Evolutionary conservation across 192 early-diverging fungal genomes (phyloP).

Genomic region (Glomus cerebriforme): DNA sequence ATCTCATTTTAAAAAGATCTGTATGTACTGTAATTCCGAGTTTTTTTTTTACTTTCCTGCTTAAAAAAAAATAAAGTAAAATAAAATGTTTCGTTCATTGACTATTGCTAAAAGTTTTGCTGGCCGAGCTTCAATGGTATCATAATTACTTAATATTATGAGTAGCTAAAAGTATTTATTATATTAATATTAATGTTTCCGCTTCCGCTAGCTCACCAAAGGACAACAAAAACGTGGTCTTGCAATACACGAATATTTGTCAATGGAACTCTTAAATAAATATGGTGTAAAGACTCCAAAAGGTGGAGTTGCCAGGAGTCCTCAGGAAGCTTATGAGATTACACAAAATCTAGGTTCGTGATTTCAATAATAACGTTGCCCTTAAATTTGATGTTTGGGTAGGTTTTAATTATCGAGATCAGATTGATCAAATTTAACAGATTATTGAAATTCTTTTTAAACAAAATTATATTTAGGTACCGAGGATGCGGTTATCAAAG

Average conservation of each 20-base stretch:
- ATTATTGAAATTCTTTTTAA: background rate
- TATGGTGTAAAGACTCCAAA: conserved; percentile 92
- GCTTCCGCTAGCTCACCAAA: conserved; percentile 30
- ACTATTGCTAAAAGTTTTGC: background rate
- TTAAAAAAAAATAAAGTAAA: too few species aligned
- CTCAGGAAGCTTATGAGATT: conserved; percentile 84
- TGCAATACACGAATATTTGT: conserved; percentile 97
- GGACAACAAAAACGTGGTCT: conserved; percentile 81
- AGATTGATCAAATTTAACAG: background rate
- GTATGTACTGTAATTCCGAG: too few species aligned
- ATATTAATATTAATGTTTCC: background rate
- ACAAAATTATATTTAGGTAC: conserved; percentile 41
- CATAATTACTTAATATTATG: background rate
- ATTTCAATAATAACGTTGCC: background rate
- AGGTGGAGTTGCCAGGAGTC: conserved; percentile 86
- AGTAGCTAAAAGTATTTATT: background rate
- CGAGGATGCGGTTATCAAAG: conserved; percentile 73
- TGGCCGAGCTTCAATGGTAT: conserved; percentile 11
- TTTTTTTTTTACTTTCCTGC: too few species aligned
- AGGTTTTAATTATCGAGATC: background rate
- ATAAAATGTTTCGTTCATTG: conserved; percentile 24
- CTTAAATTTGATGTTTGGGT: background rate
- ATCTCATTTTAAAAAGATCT: too few species aligned
- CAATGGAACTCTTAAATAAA: conserved; percentile 86
- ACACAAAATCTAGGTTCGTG: conserved; percentile 75